A percentile compares a stretch with the other conserved stretches of the same genome.
Evolutionary conservation across 169 alveolate species (phyloP).

Genomic region (Cyclospora cayetanensis): DNA sequence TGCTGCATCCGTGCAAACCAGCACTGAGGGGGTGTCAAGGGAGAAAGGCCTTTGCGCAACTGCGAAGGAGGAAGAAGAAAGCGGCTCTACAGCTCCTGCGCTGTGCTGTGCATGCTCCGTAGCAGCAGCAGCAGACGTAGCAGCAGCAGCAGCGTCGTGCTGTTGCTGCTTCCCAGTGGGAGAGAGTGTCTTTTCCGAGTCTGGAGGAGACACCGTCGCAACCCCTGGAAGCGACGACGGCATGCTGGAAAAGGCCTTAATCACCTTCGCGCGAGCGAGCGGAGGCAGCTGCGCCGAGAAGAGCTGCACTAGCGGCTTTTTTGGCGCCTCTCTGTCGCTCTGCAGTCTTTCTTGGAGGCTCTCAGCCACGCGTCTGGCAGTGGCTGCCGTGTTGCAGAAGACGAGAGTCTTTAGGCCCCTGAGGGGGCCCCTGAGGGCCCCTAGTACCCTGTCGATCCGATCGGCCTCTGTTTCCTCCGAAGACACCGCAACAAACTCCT

Average conservation of each 20-base stretch:
- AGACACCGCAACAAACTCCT: slow-evolving; percentile 38
- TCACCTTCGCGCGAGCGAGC: neutral
- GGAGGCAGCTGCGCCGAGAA: slow-evolving; percentile 6
- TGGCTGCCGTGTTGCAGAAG: slow-evolving; percentile 64
- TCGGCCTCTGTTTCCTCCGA: slow-evolving; percentile 19
- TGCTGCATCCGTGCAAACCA: slow-evolving; percentile 62
- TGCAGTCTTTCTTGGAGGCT: slow-evolving; percentile 22
- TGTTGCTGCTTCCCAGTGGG: neutral
- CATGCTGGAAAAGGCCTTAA: neutral
- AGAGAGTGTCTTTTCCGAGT: too few relatives aligned
- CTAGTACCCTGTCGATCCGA: neutral
- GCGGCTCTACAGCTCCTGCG: slow-evolving; percentile 37
- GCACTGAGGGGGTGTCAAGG: neutral
- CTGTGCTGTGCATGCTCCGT: neutral
- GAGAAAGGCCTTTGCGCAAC: neutral
- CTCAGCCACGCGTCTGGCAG: slow-evolving; percentile 31
- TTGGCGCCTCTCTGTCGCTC: neutral
- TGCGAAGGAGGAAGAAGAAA: neutral
- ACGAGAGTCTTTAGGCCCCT: slow-evolving; percentile 16
- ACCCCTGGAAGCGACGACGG: neutral
- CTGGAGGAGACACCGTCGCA: neutral
- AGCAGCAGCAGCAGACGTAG: neutral
- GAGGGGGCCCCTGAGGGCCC: slow-evolving; percentile 14
- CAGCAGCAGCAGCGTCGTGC: neutral
- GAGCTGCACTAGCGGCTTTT: neutral